These are phyloP conservation scores for Tylopilus sp. DNA, from an alignment of 768 basidiomycete species.

Conservation along the genomic window DNA sequence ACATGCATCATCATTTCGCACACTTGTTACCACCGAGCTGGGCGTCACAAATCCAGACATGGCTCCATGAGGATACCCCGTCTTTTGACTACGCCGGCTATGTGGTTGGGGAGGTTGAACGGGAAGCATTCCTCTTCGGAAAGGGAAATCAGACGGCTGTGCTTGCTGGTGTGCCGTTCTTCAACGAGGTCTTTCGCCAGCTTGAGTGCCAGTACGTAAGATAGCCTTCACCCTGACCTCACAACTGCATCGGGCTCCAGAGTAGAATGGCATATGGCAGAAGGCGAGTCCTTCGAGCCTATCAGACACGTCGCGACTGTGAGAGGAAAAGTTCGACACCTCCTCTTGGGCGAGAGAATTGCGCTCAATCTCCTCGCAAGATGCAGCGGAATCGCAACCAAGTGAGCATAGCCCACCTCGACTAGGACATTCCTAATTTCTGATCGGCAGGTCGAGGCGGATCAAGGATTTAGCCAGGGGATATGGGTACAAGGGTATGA, in stretches of 20 bases:
- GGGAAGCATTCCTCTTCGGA: constrained; percentile 86
- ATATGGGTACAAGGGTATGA: constrained; percentile 79
- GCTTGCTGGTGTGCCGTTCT: constrained; percentile 93
- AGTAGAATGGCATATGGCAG: constrained; percentile 90
- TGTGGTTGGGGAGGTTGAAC: constrained; percentile 86
- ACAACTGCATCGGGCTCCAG: constrained; percentile 36
- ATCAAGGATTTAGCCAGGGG: constrained; percentile 75
- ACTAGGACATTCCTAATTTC: background rate
- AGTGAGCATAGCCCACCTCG: constrained; percentile 46
- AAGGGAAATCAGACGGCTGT: constrained; percentile 79
- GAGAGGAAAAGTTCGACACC: constrained; percentile 78
- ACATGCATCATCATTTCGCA: constrained; percentile 34
- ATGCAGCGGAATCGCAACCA: constrained; percentile 95
- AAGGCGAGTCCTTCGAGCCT: constrained; percentile 80
- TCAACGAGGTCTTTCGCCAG: constrained; percentile 87
- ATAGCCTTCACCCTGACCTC: background rate
- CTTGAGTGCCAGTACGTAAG: constrained; percentile 85
- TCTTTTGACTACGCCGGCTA: constrained; percentile 97
- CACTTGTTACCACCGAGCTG: constrained; percentile 92
- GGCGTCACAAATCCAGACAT: constrained; percentile 74
- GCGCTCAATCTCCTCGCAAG: constrained; percentile 91
- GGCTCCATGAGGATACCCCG: constrained; percentile 93
- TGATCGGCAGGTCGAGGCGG: constrained; percentile 62
- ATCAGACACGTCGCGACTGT: constrained; percentile 88
- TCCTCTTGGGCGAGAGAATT: constrained; percentile 89